Conservation (phyloP, 768 basidiomycete species). For the Hygrophorus pudorinus region DNA sequence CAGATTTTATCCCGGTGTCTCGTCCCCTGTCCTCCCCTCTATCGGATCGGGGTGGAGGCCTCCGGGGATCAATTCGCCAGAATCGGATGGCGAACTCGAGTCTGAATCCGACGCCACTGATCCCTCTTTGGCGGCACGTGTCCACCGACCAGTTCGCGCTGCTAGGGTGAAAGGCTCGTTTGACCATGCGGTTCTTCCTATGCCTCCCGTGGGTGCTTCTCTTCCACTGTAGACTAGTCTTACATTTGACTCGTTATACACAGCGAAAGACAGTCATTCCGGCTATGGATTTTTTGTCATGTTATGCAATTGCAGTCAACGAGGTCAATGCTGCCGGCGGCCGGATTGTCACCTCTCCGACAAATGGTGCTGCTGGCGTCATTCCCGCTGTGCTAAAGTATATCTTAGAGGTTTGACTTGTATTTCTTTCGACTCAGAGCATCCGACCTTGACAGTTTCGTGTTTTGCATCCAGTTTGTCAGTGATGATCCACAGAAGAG, state of each 20-base stretch:
- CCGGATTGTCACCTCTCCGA: constrained; percentile 89
- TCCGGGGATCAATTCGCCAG: constrained; percentile 10
- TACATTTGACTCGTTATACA: background rate
- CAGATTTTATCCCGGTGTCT: constrained; percentile 42
- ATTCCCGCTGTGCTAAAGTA: constrained; percentile 92
- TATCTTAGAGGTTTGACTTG: constrained; percentile 54
- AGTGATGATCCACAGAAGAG: constrained; percentile 87
- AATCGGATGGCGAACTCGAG: constrained; percentile 5
- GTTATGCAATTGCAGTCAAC: constrained; percentile 92
- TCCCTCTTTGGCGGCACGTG: background rate
- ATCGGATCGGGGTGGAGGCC: constrained; percentile 21
- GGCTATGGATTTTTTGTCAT: constrained; percentile 87
- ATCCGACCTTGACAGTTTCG: constrained; percentile 6
- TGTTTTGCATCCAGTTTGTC: constrained; percentile 46
- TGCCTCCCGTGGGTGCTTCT: constrained; percentile 59
- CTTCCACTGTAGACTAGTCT: background rate
- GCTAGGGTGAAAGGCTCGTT: constrained; percentile 61
- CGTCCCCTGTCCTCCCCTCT: constrained; percentile 21
- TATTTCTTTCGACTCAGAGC: background rate
- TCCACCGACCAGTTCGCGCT: constrained; percentile 16
- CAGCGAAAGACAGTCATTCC: constrained; percentile 83
- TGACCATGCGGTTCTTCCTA: constrained; percentile 69
- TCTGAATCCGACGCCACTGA: background rate
- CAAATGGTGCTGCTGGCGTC: constrained; percentile 89
- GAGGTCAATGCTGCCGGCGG: constrained; percentile 93